Evolutionary conservation across 2,329 filamentous ascomycete species (phyloP).

Genomic region (Alternaria sp.): DNA sequence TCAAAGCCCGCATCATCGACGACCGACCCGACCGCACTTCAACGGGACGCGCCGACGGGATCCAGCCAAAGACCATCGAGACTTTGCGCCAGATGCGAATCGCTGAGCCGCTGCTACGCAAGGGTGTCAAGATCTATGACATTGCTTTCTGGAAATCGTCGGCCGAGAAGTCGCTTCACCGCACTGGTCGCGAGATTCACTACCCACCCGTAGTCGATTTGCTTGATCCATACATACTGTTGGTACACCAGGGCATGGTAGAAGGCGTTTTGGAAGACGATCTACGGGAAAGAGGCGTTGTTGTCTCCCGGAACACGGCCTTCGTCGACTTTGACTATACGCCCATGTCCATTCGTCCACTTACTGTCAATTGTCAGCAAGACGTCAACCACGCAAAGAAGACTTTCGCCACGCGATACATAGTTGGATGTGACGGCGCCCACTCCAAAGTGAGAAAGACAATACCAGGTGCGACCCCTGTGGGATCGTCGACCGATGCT

Average conservation of each 20-base stretch:
- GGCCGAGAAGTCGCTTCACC: slow-evolving; percentile 58
- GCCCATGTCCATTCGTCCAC: slow-evolving; percentile 46
- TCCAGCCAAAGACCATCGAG: slow-evolving; percentile 82
- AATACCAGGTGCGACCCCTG: slow-evolving; percentile 60
- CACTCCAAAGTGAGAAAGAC: slow-evolving; percentile 74
- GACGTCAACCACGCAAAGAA: slow-evolving; percentile 48
- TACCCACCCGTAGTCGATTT: slow-evolving; percentile 66
- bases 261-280: slow-evolving; percentile 76
- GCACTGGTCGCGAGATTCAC: slow-evolving; percentile 72
- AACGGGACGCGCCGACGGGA: slow-evolving; percentile 74
- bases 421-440: slow-evolving; percentile 78
- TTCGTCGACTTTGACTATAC: slow-evolving; percentile 64
- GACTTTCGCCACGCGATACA: slow-evolving; percentile 66
- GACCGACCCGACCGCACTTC: slow-evolving; percentile 73
- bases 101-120: slow-evolving; percentile 72
- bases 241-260: slow-evolving; percentile 77
- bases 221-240: slow-evolving; percentile 63
- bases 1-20: slow-evolving; percentile 72
- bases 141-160: slow-evolving; percentile 72
- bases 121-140: slow-evolving; percentile 76
- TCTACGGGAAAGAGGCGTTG: slow-evolving; percentile 69
- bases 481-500: slow-evolving; percentile 62
- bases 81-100: slow-evolving; percentile 77
- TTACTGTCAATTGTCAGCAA: slow-evolving; percentile 56
- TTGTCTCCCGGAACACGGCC: slow-evolving; percentile 70